Percentiles rank a stretch among this genome's conserved stretches.
Conservation (phyloP, 2,329 filamentous ascomycete genomes). For the Triangularia verruculosa region DNA sequence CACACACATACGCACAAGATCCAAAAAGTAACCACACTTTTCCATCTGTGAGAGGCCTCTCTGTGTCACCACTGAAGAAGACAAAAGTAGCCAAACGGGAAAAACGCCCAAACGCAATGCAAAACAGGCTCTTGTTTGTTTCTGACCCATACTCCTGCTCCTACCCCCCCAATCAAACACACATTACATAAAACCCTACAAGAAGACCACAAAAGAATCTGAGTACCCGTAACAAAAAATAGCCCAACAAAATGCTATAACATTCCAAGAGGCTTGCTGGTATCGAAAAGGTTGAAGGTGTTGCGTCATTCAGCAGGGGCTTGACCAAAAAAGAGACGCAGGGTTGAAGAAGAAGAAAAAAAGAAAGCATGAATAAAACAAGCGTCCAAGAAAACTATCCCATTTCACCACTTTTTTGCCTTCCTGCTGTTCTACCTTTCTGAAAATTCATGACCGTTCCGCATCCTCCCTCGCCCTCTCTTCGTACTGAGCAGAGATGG, state of each 20-base stretch:
- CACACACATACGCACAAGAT: neutral
- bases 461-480: slow-evolving; percentile 72
- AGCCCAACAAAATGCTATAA: neutral
- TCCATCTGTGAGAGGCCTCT: neutral
- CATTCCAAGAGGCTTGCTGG: neutral
- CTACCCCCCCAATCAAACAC: neutral
- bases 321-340: neutral
- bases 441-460: slow-evolving; percentile 49
- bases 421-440: neutral
- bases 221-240: neutral
- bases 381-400: neutral
- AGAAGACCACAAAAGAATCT: neutral
- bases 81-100: neutral
- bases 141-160: neutral
- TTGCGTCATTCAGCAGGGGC: neutral
- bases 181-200: neutral
- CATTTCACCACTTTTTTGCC: neutral
- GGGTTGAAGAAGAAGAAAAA: neutral
- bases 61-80: neutral
- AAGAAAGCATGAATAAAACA: neutral
- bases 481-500: slow-evolving; percentile 57
- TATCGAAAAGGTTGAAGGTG: neutral
- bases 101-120: neutral
- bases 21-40: slow-evolving; percentile 1
- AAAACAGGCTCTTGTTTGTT: neutral